A percentile compares a stretch with the other conserved stretches of the same genome.
Evolutionary conservation across 148 eudicot genomes (phyloP).

Genomic region (Fagopyrum homotropicum): DNA sequence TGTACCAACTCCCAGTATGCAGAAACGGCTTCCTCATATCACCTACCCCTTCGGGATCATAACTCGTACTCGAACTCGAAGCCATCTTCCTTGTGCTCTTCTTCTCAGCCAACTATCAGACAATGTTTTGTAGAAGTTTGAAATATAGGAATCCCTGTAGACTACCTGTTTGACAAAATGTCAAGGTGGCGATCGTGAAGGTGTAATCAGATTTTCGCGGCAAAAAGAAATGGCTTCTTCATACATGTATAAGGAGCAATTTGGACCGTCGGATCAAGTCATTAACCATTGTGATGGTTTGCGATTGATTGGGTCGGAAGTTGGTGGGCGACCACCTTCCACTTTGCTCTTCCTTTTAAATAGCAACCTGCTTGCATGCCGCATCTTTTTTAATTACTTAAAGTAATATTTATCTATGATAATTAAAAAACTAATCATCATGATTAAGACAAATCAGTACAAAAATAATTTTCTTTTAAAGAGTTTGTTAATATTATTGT

Average conservation of each 20-base stretch:
- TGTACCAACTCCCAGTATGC: conserved; percentile 96
- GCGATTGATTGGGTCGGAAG: not conserved
- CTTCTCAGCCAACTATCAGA: not conserved
- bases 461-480: too few relatives aligned
- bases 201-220: not conserved
- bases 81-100: conserved; percentile 28
- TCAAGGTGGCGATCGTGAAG: not conserved
- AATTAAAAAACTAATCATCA: too few relatives aligned
- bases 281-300: not conserved
- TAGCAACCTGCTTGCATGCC: too few relatives aligned
- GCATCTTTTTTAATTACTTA: too few relatives aligned
- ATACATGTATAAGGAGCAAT: not conserved
- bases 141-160: not conserved
- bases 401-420: too few relatives aligned
- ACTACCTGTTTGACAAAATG: not conserved
- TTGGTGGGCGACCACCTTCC: conserved; percentile 14
- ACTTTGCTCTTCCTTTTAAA: too few relatives aligned
- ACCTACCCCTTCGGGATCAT: conserved; percentile 36
- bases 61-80: conserved; percentile 63
- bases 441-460: too few relatives aligned
- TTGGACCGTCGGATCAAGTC: not conserved
- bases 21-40: conserved; percentile 76
- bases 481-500: too few relatives aligned
- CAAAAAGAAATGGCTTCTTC: not conserved
- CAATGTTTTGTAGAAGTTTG: too few relatives aligned